phyloP scores from a whole-genome alignment of 225 moss, liverwort and hornwort species.

The Takakia lepidozioides region DNA sequence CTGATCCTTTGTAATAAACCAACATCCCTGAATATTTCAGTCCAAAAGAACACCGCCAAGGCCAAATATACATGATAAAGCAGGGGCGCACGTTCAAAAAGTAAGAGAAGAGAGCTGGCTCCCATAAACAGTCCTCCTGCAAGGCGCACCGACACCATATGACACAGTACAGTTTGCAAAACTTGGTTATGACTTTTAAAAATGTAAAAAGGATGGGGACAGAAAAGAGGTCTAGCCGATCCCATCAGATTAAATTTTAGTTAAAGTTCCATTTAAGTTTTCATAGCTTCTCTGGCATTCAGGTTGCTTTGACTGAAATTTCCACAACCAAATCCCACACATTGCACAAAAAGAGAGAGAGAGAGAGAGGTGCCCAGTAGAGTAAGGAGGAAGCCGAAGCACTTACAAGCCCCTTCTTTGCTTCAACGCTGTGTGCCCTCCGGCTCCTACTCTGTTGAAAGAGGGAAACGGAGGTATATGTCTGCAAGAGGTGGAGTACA shows the following conservation, averaged over 20 bases:
- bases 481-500: constrained; percentile 73
- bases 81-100: constrained; percentile 65
- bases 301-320: too few relatives aligned
- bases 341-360: too few relatives aligned
- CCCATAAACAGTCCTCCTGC: constrained; percentile 72
- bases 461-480: constrained; percentile 52
- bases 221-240: constrained; percentile 1
- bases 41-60: constrained; percentile 87
- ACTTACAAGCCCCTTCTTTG: constrained; percentile 26
- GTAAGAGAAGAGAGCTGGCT: constrained; percentile 52
- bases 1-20: constrained; percentile 31
- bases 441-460: constrained; percentile 31
- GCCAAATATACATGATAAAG: constrained; percentile 90
- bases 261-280: too few relatives aligned
- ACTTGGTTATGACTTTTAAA: too few relatives aligned
- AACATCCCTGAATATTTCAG: constrained; percentile 57
- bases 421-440: constrained; percentile 10
- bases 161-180: constrained; percentile 13
- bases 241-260: not conserved
- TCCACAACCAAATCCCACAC: too few relatives aligned
- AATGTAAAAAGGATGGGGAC: too few relatives aligned
- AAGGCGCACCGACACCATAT: constrained; percentile 72
- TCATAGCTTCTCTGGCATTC: too few relatives aligned
- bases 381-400: too few relatives aligned
- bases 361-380: too few relatives aligned